These are phyloP conservation scores for Phialophora macrospora DNA, from an alignment of 2,329 filamentous ascomycete species.

Conservation along the genomic window DNA sequence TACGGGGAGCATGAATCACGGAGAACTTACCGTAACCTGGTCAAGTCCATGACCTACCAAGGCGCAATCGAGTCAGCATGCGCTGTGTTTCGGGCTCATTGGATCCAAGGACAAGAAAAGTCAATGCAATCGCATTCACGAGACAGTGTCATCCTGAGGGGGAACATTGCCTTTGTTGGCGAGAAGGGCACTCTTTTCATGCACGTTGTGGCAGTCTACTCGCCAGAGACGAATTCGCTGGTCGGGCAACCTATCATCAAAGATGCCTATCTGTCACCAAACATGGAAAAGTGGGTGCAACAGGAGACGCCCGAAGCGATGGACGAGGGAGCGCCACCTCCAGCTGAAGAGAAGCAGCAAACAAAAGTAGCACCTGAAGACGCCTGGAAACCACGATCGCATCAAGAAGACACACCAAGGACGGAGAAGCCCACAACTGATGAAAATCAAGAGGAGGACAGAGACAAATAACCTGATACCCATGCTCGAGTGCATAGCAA, in stretches of 20 bases:
- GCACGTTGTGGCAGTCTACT: constrained; percentile 33
- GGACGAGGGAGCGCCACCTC: neutral
- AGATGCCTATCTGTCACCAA: constrained; percentile 25
- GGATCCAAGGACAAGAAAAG: constrained; percentile 22
- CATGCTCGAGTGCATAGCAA: neutral
- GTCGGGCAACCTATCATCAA: constrained; percentile 28
- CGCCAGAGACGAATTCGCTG: constrained; percentile 25
- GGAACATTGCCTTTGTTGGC: constrained; percentile 29
- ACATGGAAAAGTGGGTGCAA: constrained; percentile 25
- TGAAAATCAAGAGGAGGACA: constrained; percentile 13
- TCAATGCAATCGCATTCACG: constrained; percentile 13
- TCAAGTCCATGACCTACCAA: constrained; percentile 34
- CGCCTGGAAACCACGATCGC: constrained; percentile 8
- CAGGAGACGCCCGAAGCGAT: neutral
- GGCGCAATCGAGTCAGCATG: constrained; percentile 29
- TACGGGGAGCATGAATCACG: constrained; percentile 27
- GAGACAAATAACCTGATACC: constrained; percentile 12
- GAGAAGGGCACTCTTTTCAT: constrained; percentile 30
- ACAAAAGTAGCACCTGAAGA: neutral
- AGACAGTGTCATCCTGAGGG: constrained; percentile 26
- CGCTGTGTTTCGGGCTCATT: constrained; percentile 29
- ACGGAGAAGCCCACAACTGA: constrained; percentile 10
- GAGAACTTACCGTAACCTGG: constrained; percentile 26
- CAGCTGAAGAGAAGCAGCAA: neutral
- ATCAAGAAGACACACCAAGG: neutral